Percentiles rank a stretch among this genome's conserved stretches.
phyloP scores from a whole-genome alignment of 495 filamentous ascomycete genomes.

The Pseudoneurospora amorphoporcata region DNA sequence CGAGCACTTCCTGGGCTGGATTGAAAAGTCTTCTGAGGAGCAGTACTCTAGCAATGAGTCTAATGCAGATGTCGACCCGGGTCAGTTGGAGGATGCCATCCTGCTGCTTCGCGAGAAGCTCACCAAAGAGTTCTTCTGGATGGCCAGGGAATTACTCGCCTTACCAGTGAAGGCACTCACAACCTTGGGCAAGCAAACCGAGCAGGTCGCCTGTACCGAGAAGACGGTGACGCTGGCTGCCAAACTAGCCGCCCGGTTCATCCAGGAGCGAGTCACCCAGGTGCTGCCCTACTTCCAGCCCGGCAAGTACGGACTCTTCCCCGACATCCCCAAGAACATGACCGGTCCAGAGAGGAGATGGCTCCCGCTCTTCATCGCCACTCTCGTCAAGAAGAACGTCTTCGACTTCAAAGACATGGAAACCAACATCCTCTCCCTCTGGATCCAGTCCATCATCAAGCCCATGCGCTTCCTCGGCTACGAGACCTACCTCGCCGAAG shows the following conservation, averaged over 20 bases:
- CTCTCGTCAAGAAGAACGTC: constrained; percentile 27
- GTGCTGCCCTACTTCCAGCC: constrained; percentile 29
- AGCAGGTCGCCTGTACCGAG: constrained; percentile 27
- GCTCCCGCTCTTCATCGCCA: constrained; percentile 30
- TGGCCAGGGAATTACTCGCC: constrained; percentile 24
- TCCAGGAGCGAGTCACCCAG: constrained; percentile 27
- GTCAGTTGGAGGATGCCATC: constrained; percentile 33
- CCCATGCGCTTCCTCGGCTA: constrained; percentile 25
- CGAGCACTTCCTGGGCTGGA: constrained; percentile 24
- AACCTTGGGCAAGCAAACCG: constrained; percentile 8
- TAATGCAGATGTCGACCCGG: constrained; percentile 15
- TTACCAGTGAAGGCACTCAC: constrained; percentile 7
- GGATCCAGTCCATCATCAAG: constrained; percentile 30
- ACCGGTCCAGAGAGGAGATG: constrained; percentile 21
- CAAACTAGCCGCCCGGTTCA: constrained; percentile 30
- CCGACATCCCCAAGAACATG: constrained; percentile 20
- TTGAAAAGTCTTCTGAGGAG: constrained; percentile 28
- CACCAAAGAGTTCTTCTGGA: constrained; percentile 29
- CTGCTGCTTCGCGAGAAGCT: constrained; percentile 31
- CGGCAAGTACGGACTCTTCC: constrained; percentile 31
- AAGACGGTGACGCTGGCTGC: constrained; percentile 27
- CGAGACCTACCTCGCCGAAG: constrained; percentile 33
- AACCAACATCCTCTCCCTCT: constrained; percentile 24
- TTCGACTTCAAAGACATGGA: constrained; percentile 32
- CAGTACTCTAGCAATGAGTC: constrained; percentile 22